Evolutionary conservation across 2,329 filamentous ascomycete genomes (phyloP), one percentile per base, ranked within the genome.

Genomic region (Xylariaceae sp.): DNA sequence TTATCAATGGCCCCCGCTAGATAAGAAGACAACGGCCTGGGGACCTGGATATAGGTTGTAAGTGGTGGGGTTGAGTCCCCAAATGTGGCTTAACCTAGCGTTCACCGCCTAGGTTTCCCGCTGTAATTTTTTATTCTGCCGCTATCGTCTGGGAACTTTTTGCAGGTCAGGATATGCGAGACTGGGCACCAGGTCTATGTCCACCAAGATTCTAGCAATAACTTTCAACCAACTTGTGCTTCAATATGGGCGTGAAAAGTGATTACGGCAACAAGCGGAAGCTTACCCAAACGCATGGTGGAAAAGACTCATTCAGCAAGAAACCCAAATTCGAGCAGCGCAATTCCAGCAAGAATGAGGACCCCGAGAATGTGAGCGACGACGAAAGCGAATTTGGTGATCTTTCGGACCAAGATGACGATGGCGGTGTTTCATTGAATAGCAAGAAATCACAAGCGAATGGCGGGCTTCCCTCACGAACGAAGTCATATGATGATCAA

Each of bases 181-280:
- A 11, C 11, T 6, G 22, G 22, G 22, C 6, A 26, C 22, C 22
- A 26, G 11, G 22, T 26, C 22, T 26, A n/a, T n/a, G 22, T 11
- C 11, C 22, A 26, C 22, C 6, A 26, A 11, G 22, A 26, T 26
- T 26, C 22, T 11, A 26, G 6, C 11, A 11, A n/a, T n/a, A 11
- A 36, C 37, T 29, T 18, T 9, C 16, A 15, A 13, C 38, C 8
- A 4, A 6, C 11, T 13, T 16, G 9, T 19, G 19, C 28, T 31
- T 36, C 55, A 61, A 47, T 44, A 78, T 79, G 74, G 72, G 72
- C 26, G 68, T 68, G 11, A 78, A 73, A 57, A 57, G 60, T 43
- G 63, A 67, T 39, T 63, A 64, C 34, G 74, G 73, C 38, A 71
- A 64, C 45, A 84, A 84, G 65, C 69, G 80, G 51, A 84, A 83